Conservation (phyloP, 768 basidiomycete species). For the Rhodotorula graminis region DNA sequence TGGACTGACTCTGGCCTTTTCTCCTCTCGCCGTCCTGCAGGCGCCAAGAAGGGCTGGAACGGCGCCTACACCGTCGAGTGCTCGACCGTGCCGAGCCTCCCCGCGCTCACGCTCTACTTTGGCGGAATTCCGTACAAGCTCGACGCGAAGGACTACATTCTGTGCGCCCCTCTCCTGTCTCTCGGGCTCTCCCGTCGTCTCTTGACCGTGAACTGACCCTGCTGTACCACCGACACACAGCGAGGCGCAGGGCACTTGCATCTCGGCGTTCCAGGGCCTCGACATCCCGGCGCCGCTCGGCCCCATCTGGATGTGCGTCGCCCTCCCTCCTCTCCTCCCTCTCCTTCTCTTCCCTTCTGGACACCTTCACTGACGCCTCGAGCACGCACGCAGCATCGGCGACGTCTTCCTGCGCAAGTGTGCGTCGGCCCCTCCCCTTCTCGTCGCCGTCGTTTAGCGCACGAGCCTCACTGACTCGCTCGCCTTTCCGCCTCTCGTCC, state of each 20-base stretch:
- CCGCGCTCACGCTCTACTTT: conserved; percentile 78
- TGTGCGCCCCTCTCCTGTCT: conserved; percentile 52
- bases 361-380: not conserved
- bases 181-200: too few relatives aligned
- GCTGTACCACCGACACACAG: too few relatives aligned
- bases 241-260: conserved; percentile 76
- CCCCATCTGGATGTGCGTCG: conserved; percentile 54
- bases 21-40: not conserved
- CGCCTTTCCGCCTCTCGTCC: conserved; percentile 38
- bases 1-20: not conserved
- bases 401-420: too few relatives aligned
- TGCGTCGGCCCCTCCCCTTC: too few relatives aligned
- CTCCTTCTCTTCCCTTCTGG: not conserved
- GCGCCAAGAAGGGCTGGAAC: conserved; percentile 59
- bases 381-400: too few relatives aligned
- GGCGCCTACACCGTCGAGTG: conserved; percentile 64
- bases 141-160: conserved; percentile 76
- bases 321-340: too few relatives aligned
- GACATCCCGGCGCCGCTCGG: conserved; percentile 63
- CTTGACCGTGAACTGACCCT: too few relatives aligned
- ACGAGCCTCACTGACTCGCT: conserved; percentile 51
- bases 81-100: conserved; percentile 72
- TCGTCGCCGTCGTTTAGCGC: too few relatives aligned
- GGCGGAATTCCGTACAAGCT: conserved; percentile 61
- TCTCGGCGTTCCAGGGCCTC: conserved; percentile 85